Conservation (phyloP, 257 asterid species). For the Penstemon barbatus region DNA sequence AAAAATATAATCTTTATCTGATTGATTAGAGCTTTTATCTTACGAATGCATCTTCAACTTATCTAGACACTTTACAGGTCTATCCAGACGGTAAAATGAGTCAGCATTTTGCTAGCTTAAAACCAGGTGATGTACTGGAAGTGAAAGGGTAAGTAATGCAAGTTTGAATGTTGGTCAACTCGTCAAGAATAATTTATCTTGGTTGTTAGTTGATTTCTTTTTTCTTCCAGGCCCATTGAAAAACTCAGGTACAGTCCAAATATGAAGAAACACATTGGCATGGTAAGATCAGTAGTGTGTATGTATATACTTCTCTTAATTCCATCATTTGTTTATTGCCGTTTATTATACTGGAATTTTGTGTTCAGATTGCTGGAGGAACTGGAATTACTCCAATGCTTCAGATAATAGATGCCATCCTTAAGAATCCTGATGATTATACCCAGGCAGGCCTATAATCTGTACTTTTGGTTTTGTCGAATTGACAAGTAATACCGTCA, state of each 20-base stretch:
- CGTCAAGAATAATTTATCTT: not conserved
- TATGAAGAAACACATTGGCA: slow-evolving; percentile 97
- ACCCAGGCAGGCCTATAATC: slow-evolving; percentile 56
- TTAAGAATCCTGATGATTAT: slow-evolving; percentile 86
- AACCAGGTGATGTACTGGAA: slow-evolving; percentile 92
- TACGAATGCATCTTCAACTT: slow-evolving; percentile 18
- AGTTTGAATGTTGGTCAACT: slow-evolving; percentile 18
- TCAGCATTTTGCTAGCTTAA: slow-evolving; percentile 88
- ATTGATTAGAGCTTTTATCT: slow-evolving; percentile 4
- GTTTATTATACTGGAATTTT: slow-evolving; percentile 13
- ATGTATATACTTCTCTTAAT: slow-evolving; percentile 5
- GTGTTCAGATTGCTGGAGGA: slow-evolving; percentile 89
- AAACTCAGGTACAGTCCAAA: slow-evolving; percentile 83
- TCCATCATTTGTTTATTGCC: not conserved
- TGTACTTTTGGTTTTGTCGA: not conserved
- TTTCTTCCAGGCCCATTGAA: slow-evolving; percentile 79
- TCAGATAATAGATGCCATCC: slow-evolving; percentile 86
- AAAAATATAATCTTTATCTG: not conserved
- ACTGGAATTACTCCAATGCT: slow-evolving; percentile 98
- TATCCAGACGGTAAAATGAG: slow-evolving; percentile 99
- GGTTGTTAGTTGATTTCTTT: slow-evolving; percentile 23
- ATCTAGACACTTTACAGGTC: slow-evolving; percentile 48
- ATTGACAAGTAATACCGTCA: not conserved
- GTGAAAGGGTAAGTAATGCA: slow-evolving; percentile 79
- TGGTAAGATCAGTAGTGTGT: slow-evolving; percentile 56